Evolutionary conservation across 768 basidiomycete species (phyloP).

Genomic region (Mycena haematopus): DNA sequence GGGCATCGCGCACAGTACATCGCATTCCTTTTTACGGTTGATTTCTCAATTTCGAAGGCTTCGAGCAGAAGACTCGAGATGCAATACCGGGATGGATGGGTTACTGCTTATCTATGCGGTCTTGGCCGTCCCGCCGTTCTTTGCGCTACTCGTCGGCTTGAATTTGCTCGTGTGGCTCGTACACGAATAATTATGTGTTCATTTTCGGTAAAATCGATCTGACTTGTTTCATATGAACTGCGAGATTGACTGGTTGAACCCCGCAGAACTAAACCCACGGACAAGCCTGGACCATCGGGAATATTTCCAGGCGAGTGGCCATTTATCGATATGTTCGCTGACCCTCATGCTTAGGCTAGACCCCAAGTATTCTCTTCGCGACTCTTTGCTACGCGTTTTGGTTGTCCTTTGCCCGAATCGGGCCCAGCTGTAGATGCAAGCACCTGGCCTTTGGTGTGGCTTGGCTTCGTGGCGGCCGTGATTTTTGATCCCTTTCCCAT

Average conservation of each 20-base stretch:
- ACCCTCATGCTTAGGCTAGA: slow-evolving; percentile 44
- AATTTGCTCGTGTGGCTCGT: slow-evolving; percentile 79
- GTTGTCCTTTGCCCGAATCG: slow-evolving; percentile 78
- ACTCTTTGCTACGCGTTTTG: slow-evolving; percentile 82
- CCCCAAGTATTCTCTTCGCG: slow-evolving; percentile 76
- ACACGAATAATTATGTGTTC: slow-evolving; percentile 86
- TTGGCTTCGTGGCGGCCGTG: slow-evolving; percentile 61
- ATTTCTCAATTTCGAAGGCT: slow-evolving; percentile 51
- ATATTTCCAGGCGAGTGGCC: slow-evolving; percentile 62
- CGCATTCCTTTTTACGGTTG: no score
- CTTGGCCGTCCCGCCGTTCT: slow-evolving; percentile 76
- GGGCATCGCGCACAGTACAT: slow-evolving; percentile 66
- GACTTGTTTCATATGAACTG: background rate
- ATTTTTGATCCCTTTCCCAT: slow-evolving; percentile 83
- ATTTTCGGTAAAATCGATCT: background rate
- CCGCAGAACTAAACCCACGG: slow-evolving; percentile 68
- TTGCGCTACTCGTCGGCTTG: slow-evolving; percentile 76
- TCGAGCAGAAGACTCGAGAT: slow-evolving; percentile 54
- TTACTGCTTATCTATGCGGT: slow-evolving; percentile 82
- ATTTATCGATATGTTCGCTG: background rate
- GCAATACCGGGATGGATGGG: slow-evolving; percentile 71
- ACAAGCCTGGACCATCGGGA: slow-evolving; percentile 79
- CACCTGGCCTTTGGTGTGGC: slow-evolving; percentile 85
- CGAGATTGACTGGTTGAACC: background rate
- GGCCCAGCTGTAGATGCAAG: slow-evolving; percentile 63